Base-by-base conservation (phyloP, 257 asterid species). In the Craterostigma plantagineum region DNA sequence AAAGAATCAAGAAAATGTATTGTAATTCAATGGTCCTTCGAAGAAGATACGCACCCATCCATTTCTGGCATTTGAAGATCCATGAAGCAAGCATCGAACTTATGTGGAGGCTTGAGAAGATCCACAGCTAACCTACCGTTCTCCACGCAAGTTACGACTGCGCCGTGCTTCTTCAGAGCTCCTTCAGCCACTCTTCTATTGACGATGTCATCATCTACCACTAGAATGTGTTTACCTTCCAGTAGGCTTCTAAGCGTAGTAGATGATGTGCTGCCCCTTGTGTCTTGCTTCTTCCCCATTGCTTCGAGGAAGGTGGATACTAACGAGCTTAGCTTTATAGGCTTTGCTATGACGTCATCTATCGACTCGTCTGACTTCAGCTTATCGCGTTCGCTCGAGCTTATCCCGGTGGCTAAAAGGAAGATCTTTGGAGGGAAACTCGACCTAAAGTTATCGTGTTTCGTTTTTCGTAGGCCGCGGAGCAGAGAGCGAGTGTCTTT, bases 31-130 rank as follows among this genome's bases (percentile, higher is more conserved):
- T 23, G 30, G 30, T n/a, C n/a, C n/a, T n/a, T n/a, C n/a, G 6
- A 6, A 23, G 6, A 23, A 23, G 6, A 23, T 23, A 49, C 71
- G 61, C 66, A 82, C 97, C 98, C 98, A 18, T 87, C 93, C 90
- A 82, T 82, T 63, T 75, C 92, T 0, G 98, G 98, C 98, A 87
- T 87, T 63, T 87, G 98, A 52, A 87, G 82, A 52, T 87, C 98
- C 98, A 87, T 87, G 72, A 87, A 87, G 52, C 98, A 87, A n/a
- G 98, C 98, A 67, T 87, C 95, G 9, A 87, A 76, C 11, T 44
- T 56, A 64, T 87, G 98, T 11, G 93, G 95, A 4, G 98, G 98
- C 14, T 68, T 71, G 35, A 87, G 55, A 50, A 66, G 51, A 0
- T 61, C 30, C 53, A 87, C 66, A 0, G 98, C 91, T 6, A 76